A percentile compares a stretch with the other conserved stretches of the same genome.
Evolutionary conservation across 75 land plant genomes (phyloP).

Genomic region (Cupressus sempervirens): DNA sequence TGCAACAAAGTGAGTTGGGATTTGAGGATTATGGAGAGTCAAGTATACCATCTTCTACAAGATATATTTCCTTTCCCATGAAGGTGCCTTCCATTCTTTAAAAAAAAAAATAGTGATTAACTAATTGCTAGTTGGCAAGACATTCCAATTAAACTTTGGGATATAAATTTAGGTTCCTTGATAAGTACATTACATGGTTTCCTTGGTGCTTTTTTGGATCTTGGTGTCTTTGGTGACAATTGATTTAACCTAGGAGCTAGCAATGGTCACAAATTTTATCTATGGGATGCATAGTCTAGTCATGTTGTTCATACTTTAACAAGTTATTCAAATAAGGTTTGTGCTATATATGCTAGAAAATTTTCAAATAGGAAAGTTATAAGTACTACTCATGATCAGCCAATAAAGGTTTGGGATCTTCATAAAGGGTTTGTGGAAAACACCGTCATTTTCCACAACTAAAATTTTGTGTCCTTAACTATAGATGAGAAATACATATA

Average conservation of each 20-base stretch:
- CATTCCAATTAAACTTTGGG: conserved; percentile 71
- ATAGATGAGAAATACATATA: conserved; percentile 69
- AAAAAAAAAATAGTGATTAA: conserved; percentile 45
- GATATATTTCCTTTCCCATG: no score
- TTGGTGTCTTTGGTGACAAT: conserved; percentile 74
- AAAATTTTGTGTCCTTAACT: conserved; percentile 76
- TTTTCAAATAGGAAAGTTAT: conserved; percentile 48
- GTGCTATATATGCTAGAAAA: conserved; percentile 77
- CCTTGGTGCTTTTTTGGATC: conserved; percentile 82
- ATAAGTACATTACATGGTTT: conserved; percentile 52
- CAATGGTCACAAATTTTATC: conserved; percentile 75
- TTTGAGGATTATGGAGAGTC: no score
- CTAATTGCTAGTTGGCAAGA: conserved; percentile 88
- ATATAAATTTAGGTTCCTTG: conserved; percentile 46
- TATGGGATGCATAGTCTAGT: conserved; percentile 76
- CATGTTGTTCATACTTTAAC: conserved; percentile 83
- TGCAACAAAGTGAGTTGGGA: no score
- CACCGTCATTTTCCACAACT: conserved; percentile 75
- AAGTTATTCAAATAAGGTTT: conserved; percentile 83
- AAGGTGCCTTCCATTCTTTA: conserved; percentile 72
- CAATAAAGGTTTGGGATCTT: conserved; percentile 93
- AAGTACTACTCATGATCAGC: conserved; percentile 81
- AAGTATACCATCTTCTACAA: no score
- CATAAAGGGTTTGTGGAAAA: conserved; percentile 71
- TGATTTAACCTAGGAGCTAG: conserved; percentile 73